Percentiles rank a stretch among this genome's conserved stretches.
These are phyloP conservation scores for Linum trigynum DNA, from an alignment of 345 rosid species.

Conservation along the genomic window DNA sequence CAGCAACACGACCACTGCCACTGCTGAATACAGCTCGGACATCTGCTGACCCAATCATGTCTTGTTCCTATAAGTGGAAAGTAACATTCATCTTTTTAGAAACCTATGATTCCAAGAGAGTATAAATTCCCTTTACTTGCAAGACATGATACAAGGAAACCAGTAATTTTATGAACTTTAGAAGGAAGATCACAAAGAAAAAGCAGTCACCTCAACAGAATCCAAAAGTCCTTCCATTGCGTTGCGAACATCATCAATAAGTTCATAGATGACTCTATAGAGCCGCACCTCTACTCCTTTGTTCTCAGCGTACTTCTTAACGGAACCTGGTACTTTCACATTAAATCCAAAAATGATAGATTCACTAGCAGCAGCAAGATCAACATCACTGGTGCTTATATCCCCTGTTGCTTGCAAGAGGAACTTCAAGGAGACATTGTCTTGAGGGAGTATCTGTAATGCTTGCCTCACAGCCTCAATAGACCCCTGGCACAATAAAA, in stretches of 20 bases:
- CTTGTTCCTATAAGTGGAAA: constrained; percentile 54
- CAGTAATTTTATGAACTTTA: not conserved
- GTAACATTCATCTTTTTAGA: not conserved
- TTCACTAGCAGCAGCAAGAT: constrained; percentile 85
- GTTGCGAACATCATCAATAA: constrained; percentile 79
- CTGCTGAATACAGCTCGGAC: constrained; percentile 91
- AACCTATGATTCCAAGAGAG: too few relatives aligned
- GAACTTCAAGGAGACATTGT: constrained; percentile 80
- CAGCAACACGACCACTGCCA: constrained; percentile 97
- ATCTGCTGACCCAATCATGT: constrained; percentile 71
- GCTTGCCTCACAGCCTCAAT: constrained; percentile 95
- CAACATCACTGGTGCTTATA: constrained; percentile 78
- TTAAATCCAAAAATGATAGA: constrained; percentile 85
- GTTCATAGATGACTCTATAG: constrained; percentile 88
- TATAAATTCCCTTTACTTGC: too few relatives aligned
- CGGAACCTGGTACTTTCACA: constrained; percentile 67
- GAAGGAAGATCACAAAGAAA: not conserved
- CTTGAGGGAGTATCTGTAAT: constrained; percentile 81
- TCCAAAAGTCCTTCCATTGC: constrained; percentile 99
- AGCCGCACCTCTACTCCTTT: constrained; percentile 89
- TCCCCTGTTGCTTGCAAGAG: constrained; percentile 89
- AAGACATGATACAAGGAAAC: too few relatives aligned
- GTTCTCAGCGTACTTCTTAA: constrained; percentile 73
- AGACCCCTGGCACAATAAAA: constrained; percentile 63
- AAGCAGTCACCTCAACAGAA: constrained; percentile 58